phyloP scores from a whole-genome alignment of 2,329 filamentous ascomycete species.

The Fusarium paranaense region DNA sequence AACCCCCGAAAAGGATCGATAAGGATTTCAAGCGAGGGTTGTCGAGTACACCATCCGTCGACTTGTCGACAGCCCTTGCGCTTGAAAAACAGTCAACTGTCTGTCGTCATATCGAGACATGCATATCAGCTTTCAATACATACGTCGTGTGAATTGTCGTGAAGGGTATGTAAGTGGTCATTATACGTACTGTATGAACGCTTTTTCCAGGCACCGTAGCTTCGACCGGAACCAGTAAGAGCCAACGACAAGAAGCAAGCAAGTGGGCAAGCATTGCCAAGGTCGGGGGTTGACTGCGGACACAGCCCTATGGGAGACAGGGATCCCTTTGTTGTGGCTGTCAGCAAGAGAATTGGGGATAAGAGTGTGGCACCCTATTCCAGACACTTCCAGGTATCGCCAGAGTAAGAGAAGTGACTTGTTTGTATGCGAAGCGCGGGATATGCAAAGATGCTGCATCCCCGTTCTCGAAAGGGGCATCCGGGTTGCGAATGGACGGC shows the following conservation, averaged over 20 bases:
- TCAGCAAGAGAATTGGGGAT: conserved; percentile 24
- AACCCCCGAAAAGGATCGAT: conserved; percentile 2
- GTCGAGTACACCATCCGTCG: background rate
- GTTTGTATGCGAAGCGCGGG: background rate
- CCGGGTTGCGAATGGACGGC: background rate
- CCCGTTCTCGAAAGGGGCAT: background rate
- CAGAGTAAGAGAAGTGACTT: background rate
- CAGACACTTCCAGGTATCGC: conserved; percentile 1
- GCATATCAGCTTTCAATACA: background rate
- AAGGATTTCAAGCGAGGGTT: background rate
- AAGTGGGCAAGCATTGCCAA: conserved; percentile 38
- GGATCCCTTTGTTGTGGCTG: conserved; percentile 26
- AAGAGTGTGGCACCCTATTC: conserved; percentile 14
- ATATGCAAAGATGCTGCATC: background rate
- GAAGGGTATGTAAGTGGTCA: background rate
- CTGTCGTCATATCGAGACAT: background rate
- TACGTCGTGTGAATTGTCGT: background rate
- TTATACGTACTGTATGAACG: background rate
- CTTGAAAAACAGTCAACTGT: background rate
- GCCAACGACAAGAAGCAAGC: conserved; percentile 7
- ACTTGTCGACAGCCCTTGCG: background rate
- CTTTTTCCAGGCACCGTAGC: background rate
- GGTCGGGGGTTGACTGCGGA: conserved; percentile 28
- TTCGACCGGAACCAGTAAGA: conserved; percentile 13
- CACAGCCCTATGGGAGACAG: conserved; percentile 42